phyloP scores from a whole-genome alignment of 2,329 filamentous ascomycete species.

The Geosmithia morbida region DNA sequence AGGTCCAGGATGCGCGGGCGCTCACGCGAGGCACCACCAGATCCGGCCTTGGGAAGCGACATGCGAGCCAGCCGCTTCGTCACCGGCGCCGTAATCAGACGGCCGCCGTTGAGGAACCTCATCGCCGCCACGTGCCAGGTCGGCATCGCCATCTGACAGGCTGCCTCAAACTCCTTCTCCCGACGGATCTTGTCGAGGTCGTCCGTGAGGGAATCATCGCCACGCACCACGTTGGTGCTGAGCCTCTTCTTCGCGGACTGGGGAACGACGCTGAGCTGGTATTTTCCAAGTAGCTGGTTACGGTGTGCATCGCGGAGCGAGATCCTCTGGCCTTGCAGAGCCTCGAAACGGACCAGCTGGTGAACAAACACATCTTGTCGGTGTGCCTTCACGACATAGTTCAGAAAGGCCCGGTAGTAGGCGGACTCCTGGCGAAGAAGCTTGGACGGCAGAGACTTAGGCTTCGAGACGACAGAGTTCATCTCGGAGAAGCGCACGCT shows the following conservation, averaged over 20 bases:
- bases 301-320: constrained; percentile 60
- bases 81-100: constrained; percentile 48
- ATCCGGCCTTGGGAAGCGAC: constrained; percentile 30
- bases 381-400: constrained; percentile 51
- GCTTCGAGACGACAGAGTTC: constrained; percentile 26
- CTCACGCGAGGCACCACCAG: constrained; percentile 28
- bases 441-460: constrained; percentile 36
- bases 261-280: constrained; percentile 57
- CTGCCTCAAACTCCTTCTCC: constrained; percentile 71
- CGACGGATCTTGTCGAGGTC: constrained; percentile 47
- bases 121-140: constrained; percentile 47
- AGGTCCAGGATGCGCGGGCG: constrained; percentile 68
- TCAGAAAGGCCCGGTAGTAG: constrained; percentile 79
- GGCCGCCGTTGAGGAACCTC: constrained; percentile 49
- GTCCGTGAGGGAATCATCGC: constrained; percentile 48
- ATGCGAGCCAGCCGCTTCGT: constrained; percentile 45
- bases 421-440: constrained; percentile 52
- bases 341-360: constrained; percentile 73
- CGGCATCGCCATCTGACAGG: constrained; percentile 51
- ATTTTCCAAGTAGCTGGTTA: constrained; percentile 74
- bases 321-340: constrained; percentile 69
- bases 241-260: constrained; percentile 57
- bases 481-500: constrained; percentile 59
- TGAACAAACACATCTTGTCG: constrained; percentile 70
- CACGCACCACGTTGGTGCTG: constrained; percentile 59